Evolutionary conservation across 768 basidiomycete species (phyloP).

Genomic region (Lactarius deliciosus): DNA sequence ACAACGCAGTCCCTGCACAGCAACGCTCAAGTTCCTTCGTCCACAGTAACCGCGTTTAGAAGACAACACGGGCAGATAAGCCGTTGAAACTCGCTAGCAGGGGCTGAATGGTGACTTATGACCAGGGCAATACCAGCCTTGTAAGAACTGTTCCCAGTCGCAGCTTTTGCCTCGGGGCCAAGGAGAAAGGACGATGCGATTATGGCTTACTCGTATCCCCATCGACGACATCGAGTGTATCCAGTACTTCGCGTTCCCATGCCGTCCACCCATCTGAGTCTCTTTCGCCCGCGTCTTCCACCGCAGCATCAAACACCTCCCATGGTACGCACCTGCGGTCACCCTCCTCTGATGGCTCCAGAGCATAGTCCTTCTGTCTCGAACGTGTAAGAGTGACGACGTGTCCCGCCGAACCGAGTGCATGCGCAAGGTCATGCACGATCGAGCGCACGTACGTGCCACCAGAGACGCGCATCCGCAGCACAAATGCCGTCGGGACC

Average conservation of each 20-base stretch:
- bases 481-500: constrained; percentile 73
- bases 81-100: no score
- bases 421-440: constrained; percentile 87
- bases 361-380: constrained; percentile 81
- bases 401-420: constrained; percentile 85
- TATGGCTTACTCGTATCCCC: constrained; percentile 11
- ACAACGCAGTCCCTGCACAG: constrained; percentile 11
- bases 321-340: constrained; percentile 69
- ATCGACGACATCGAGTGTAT: constrained; percentile 60
- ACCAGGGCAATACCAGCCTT: no score
- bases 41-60: not conserved
- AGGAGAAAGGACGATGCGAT: not conserved
- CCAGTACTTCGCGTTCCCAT: constrained; percentile 84
- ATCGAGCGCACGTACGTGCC: constrained; percentile 97
- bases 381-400: constrained; percentile 88
- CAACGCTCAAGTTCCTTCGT: constrained; percentile 24
- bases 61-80: no score
- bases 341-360: constrained; percentile 50
- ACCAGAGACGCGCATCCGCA: constrained; percentile 91
- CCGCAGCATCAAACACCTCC: constrained; percentile 66
- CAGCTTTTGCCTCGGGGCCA: no score
- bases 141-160: no score
- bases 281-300: constrained; percentile 49
- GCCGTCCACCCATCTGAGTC: constrained; percentile 67
- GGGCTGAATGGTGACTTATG: no score